Conservation (phyloP, 306 rosid species). For the Prinsepia uniflora region DNA sequence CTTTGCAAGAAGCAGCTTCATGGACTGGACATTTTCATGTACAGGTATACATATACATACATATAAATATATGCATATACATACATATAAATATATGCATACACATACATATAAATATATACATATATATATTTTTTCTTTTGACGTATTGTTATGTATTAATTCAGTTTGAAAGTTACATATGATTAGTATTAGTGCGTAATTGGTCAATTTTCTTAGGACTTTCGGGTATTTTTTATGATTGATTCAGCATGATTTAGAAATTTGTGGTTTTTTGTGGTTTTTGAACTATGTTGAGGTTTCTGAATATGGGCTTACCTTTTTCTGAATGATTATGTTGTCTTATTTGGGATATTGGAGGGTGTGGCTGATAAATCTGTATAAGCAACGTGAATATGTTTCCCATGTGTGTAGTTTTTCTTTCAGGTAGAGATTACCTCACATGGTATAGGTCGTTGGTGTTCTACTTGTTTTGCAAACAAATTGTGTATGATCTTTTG, state of each 20-base stretch:
- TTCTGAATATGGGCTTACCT: neutral
- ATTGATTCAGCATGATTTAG: neutral
- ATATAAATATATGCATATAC: no score
- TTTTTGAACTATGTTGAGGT: neutral
- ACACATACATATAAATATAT: neutral
- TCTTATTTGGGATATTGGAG: neutral
- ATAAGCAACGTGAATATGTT: neutral
- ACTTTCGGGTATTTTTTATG: neutral
- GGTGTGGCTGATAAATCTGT: neutral
- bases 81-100: no score
- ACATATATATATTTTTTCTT: neutral
- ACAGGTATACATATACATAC: conserved; percentile 41
- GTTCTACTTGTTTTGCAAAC: neutral
- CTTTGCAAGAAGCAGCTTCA: conserved; percentile 63
- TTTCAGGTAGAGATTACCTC: conserved; percentile 4
- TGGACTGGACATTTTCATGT: conserved; percentile 75
- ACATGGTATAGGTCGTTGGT: neutral
- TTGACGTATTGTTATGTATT: neutral
- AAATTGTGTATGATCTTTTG: neutral
- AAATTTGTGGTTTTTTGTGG: neutral
- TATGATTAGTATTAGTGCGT: neutral
- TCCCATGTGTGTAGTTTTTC: neutral
- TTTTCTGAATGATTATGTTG: neutral
- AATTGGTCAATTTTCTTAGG: neutral
- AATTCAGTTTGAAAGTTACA: neutral